Evolutionary conservation across 2,329 filamentous ascomycete species (phyloP), one percentile per base, ranked within the genome.

Genomic region (Emmonsiellopsis sp.): DNA sequence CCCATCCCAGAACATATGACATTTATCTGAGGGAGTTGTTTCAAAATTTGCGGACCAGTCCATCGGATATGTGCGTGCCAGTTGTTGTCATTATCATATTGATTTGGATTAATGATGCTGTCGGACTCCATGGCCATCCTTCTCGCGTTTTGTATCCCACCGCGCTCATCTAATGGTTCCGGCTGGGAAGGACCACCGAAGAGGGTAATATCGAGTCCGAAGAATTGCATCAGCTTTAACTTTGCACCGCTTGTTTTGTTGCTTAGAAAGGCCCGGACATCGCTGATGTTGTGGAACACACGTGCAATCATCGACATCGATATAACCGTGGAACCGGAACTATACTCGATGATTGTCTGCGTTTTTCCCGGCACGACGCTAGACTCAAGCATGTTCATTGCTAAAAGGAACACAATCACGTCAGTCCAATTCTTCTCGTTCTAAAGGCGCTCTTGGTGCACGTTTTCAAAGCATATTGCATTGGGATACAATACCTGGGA

Each of bases 291-390:
- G 55, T 80, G 74, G 51, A 77, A 69, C 1, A 77, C 76, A 13
- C 79, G 69, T 0, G 77, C 73, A 8, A 80, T 71, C 60, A 83
- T 71, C 0, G 76, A 74, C 75, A 84, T 77, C 1, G 81, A 83
- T 32, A 83, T 73, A 5, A 83, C 80, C 0, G 81, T 84, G 1
- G 80, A 83, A 0, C 81, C 81, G 1, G 80, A 83, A 62, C 79
- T 83, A 53, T 79, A 80, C 59, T 84, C 81, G 49, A 83, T 74
- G 17, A 84, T 74, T 0, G 75, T 76, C 48, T 77, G 68, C 2
- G 76, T 78, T 57, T 73, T 63, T 10, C 66, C 71, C 0, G 74
- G 69, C 2, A 69, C 63, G 2, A 76, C 68, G 3, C 62, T 69
- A 42, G 66, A 69, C 43, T 68, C 67, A 37, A 82, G 68, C 56